Conservation (phyloP, 805 yeast genomes). For the Wickerhamomyces kurtzmanii region DNA sequence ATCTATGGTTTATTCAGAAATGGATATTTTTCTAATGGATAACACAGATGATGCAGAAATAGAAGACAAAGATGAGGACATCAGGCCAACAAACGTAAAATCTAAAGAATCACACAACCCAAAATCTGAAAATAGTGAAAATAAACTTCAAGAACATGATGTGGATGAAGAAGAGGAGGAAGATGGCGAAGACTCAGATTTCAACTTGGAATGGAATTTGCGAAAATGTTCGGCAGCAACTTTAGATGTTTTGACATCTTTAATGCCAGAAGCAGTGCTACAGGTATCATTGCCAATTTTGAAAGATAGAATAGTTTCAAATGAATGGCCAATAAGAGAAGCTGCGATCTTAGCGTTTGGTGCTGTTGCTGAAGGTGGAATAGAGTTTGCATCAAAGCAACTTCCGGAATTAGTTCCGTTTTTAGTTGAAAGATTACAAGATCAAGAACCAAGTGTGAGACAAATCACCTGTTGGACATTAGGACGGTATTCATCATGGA, state of each 20-base stretch:
- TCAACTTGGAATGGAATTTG: conserved; percentile 75
- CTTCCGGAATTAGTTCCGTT: conserved; percentile 79
- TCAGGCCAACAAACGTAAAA: conserved; percentile 72
- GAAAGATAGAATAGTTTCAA: conserved; percentile 56
- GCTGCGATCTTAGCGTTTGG: conserved; percentile 93
- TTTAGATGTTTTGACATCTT: conserved; percentile 67
- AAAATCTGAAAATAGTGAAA: conserved; percentile 12
- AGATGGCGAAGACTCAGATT: conserved; percentile 62
- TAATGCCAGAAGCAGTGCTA: conserved; percentile 59
- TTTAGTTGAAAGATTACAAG: conserved; percentile 69
- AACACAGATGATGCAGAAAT: conserved; percentile 64
- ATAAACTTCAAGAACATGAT: conserved; percentile 30
- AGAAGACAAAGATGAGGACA: conserved; percentile 82
- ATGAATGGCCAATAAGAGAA: conserved; percentile 85
- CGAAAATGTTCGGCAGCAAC: conserved; percentile 95
- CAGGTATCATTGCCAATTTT: conserved; percentile 63
- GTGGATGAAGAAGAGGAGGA: conserved; percentile 61
- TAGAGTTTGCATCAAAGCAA: conserved; percentile 58
- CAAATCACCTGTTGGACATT: conserved; percentile 96
- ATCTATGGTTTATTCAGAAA: conserved; percentile 84
- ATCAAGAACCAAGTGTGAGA: conserved; percentile 74
- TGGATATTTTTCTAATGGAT: conserved; percentile 62
- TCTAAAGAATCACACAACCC: conserved; percentile 32
- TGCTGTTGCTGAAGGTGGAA: conserved; percentile 86
- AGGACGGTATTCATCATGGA: conserved; percentile 79